phyloP scores from a whole-genome alignment of 805 yeast genomes.

The Cyberlindnera misumaiensis region DNA sequence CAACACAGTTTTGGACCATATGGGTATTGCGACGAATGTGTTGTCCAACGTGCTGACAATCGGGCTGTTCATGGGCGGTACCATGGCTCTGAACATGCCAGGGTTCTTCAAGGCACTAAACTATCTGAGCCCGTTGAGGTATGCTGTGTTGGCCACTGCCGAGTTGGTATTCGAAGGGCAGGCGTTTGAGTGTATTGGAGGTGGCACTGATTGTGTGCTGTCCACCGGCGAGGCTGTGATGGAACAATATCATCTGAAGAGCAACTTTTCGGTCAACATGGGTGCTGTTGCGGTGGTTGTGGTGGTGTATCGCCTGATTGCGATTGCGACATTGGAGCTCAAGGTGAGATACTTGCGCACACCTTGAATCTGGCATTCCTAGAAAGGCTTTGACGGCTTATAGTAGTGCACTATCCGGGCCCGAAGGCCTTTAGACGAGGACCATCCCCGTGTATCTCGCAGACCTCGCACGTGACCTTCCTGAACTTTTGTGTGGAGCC shows the following conservation, averaged over 20 bases:
- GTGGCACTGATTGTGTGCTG: conserved; percentile 39
- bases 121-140: conserved; percentile 69
- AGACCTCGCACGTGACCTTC: too few relatives aligned
- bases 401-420: too few relatives aligned
- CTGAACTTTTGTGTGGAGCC: too few relatives aligned
- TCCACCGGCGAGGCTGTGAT: conserved; percentile 50
- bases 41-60: conserved; percentile 62
- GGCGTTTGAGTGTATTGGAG: conserved; percentile 42
- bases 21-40: conserved; percentile 75
- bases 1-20: conserved; percentile 62
- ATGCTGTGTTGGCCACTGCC: conserved; percentile 55
- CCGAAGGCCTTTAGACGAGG: too few relatives aligned
- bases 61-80: conserved; percentile 80
- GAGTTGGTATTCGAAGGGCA: conserved; percentile 50
- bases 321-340: conserved; percentile 8
- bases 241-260: conserved; percentile 38
- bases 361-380: too few relatives aligned
- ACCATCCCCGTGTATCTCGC: too few relatives aligned
- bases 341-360: conserved; percentile 6
- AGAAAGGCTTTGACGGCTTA: too few relatives aligned
- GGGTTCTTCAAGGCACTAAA: conserved; percentile 61
- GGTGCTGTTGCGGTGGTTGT: conserved; percentile 11
- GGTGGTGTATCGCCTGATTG: conserved; percentile 12
- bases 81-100: conserved; percentile 72
- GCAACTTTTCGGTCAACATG: conserved; percentile 13